These are phyloP conservation scores for Colletotrichum sp. DNA, from an alignment of 2,329 filamentous ascomycete genomes.

Conservation along the genomic window DNA sequence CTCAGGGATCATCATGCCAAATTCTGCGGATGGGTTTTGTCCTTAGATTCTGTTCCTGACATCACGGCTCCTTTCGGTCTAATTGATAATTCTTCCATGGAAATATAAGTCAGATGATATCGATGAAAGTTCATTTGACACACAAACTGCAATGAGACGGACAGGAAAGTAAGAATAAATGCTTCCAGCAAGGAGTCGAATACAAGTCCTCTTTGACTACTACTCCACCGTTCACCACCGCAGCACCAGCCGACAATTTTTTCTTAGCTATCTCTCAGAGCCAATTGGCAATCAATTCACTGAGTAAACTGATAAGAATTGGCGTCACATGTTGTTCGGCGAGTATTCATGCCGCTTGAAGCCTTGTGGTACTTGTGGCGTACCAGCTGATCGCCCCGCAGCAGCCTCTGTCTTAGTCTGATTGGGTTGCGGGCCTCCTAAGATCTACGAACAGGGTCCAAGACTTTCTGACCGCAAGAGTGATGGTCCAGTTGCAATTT, in stretches of 20 bases:
- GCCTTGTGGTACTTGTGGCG: neutral
- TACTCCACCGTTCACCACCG: neutral
- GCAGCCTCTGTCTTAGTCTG: neutral
- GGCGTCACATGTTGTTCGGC: neutral
- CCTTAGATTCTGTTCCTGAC: neutral
- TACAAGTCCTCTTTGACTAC: neutral
- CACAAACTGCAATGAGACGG: neutral
- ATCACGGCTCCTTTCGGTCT: neutral
- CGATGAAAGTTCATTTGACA: neutral
- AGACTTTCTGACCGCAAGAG: neutral
- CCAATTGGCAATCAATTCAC: neutral
- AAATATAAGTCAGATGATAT: neutral
- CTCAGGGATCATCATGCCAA: neutral
- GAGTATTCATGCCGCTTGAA: neutral
- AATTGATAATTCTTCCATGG: neutral
- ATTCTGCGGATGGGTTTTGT: neutral
- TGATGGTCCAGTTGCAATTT: neutral
- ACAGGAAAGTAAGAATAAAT: neutral
- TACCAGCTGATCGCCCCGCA: neutral
- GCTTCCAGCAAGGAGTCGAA: neutral
- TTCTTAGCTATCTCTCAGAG: neutral
- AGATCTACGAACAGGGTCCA: neutral
- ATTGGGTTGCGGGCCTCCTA: neutral
- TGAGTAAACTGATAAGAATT: neutral
- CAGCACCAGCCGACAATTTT: neutral